Evolutionary conservation across 495 filamentous ascomycete species (phyloP).

Genomic region (Xylaria cubensis): DNA sequence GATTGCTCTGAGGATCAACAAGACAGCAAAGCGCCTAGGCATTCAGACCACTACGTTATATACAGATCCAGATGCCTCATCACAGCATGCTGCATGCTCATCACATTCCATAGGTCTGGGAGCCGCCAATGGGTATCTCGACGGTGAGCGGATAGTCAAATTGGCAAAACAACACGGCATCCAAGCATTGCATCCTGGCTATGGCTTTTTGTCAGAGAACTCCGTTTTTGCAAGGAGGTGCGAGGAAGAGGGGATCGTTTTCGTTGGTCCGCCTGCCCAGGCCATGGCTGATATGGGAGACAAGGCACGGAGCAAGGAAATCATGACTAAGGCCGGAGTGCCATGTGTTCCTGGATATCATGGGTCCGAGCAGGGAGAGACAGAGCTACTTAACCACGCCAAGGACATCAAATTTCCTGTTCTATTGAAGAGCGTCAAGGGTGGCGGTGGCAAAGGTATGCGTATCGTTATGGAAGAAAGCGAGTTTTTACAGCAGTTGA

Average conservation of each 20-base stretch:
- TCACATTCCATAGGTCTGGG: constrained; percentile 84
- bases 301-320: constrained; percentile 89
- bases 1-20: constrained; percentile 91
- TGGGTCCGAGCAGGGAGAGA: constrained; percentile 78
- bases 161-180: constrained; percentile 86
- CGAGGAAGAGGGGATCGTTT: constrained; percentile 87
- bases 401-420: constrained; percentile 88
- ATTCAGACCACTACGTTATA: constrained; percentile 95
- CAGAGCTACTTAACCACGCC: constrained; percentile 74
- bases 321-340: constrained; percentile 92
- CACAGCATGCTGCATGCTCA: constrained; percentile 88
- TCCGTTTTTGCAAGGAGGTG: constrained; percentile 87
- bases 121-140: constrained; percentile 81
- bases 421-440: constrained; percentile 94
- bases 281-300: constrained; percentile 98
- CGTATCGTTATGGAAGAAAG: constrained; percentile 77
- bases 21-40: constrained; percentile 84
- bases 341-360: constrained; percentile 98
- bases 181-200: constrained; percentile 91
- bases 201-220: constrained; percentile 98
- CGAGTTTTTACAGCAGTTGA: constrained; percentile 82
- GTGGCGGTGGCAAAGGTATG: constrained; percentile 99
- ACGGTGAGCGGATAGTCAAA: constrained; percentile 88
- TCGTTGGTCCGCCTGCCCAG: constrained; percentile 90
- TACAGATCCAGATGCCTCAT: constrained; percentile 85